These are phyloP conservation scores for Acidomyces sp. DNA, from an alignment of 495 filamentous ascomycete species.

Conservation along the genomic window DNA sequence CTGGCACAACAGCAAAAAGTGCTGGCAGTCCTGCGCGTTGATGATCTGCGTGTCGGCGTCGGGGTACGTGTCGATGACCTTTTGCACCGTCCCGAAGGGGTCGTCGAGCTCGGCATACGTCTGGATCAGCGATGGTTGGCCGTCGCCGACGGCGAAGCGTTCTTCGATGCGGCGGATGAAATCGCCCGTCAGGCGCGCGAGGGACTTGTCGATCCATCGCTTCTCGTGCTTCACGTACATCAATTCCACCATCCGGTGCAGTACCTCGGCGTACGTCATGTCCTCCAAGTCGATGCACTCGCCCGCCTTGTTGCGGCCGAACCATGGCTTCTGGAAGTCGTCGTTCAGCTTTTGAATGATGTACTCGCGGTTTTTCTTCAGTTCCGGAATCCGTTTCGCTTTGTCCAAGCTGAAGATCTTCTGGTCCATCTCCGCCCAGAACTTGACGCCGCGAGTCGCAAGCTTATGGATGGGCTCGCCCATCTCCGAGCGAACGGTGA, in stretches of 20 bases:
- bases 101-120: conserved; percentile 77
- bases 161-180: conserved; percentile 94
- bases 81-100: conserved; percentile 62
- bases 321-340: conserved; percentile 99
- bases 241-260: conserved; percentile 86
- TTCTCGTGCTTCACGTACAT: conserved; percentile 91
- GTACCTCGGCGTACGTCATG: conserved; percentile 92
- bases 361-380: conserved; percentile 83
- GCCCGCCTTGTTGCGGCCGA: conserved; percentile 72
- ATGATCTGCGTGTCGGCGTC: conserved; percentile 82
- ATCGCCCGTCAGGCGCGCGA: conserved; percentile 70
- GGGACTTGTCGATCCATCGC: conserved; percentile 85
- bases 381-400: conserved; percentile 78
- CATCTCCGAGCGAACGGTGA: conserved; percentile 98
- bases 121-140: conserved; percentile 64
- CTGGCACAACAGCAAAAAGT: conserved; percentile 88
- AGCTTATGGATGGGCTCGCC: conserved; percentile 98
- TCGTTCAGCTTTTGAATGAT: conserved; percentile 97
- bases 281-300: conserved; percentile 89
- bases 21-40: conserved; percentile 92
- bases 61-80: conserved; percentile 68
- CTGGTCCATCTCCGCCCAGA: conserved; percentile 97
- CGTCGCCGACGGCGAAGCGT: conserved; percentile 59
- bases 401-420: conserved; percentile 96
- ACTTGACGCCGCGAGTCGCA: conserved; percentile 81